Evolutionary conservation across 2,329 filamentous ascomycete genomes (phyloP).

Genomic region (Colletotrichum echinochloae): DNA sequence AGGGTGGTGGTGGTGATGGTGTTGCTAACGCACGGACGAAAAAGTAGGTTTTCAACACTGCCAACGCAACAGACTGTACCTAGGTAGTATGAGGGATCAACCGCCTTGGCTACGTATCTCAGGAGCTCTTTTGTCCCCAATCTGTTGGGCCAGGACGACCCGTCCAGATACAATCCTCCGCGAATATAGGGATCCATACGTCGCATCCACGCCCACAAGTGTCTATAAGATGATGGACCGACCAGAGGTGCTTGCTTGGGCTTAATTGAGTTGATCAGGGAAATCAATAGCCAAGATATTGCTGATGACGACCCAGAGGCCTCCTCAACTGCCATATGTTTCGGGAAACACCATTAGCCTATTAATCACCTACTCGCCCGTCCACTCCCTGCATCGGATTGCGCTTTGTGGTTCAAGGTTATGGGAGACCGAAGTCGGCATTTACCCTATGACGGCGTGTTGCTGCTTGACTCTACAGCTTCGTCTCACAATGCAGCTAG

Average conservation of each 20-base stretch:
- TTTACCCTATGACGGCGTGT: neutral
- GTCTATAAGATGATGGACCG: neutral
- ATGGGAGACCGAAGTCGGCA: too few relatives aligned
- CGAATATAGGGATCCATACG: neutral
- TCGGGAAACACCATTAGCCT: neutral
- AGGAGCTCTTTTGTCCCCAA: slow-evolving; percentile 1
- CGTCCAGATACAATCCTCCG: neutral
- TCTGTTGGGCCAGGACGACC: slow-evolving; percentile 1
- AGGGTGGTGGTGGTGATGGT: too few relatives aligned
- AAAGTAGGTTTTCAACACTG: too few relatives aligned
- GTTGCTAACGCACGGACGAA: too few relatives aligned
- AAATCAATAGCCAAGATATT: neutral
- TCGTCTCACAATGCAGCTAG: neutral
- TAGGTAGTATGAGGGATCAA: neutral
- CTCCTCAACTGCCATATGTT: neutral
- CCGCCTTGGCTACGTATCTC: neutral
- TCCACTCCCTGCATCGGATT: neutral
- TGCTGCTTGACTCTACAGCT: neutral
- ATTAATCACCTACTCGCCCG: neutral
- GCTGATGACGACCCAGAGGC: neutral
- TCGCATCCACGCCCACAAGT: slow-evolving; percentile 1
- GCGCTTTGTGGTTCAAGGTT: neutral
- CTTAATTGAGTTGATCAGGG: neutral
- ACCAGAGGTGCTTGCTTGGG: neutral
- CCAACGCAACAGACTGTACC: too few relatives aligned